Evolutionary conservation across 2,329 filamentous ascomycete genomes (phyloP).

Genomic region (Drechslera avenae): DNA sequence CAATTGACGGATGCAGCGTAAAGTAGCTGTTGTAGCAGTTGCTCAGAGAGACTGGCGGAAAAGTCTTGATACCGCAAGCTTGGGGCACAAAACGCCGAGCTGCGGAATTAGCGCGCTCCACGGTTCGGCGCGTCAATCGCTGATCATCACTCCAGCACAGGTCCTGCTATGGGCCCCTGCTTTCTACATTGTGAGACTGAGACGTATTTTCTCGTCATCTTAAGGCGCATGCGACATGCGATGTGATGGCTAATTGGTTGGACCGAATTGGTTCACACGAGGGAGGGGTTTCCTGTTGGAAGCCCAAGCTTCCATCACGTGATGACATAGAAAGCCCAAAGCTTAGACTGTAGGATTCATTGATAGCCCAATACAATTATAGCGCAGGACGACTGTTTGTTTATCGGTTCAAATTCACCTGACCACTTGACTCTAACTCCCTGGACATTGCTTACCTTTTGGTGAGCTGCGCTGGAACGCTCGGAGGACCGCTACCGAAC

Average conservation of each 20-base stretch:
- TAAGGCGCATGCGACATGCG: too few species aligned
- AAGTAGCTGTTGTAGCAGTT: conserved; percentile 21
- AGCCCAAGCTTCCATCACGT: conserved; percentile 9
- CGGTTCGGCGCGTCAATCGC: conserved; percentile 16
- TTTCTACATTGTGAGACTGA: too few species aligned
- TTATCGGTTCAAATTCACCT: too few species aligned
- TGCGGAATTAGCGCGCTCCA: conserved; percentile 17
- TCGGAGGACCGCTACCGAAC: conserved; percentile 16
- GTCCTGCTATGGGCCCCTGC: not conserved
- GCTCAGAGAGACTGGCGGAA: conserved; percentile 23
- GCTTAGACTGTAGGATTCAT: not conserved
- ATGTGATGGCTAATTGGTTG: too few species aligned
- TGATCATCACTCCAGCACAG: not conserved
- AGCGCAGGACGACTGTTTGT: too few species aligned
- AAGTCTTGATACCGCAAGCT: conserved; percentile 28
- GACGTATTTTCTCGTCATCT: too few species aligned
- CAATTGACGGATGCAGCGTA: conserved; percentile 23
- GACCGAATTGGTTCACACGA: too few species aligned
- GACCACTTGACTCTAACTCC: too few species aligned
- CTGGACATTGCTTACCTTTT: not conserved
- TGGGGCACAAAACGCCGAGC: conserved; percentile 20
- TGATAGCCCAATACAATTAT: too few species aligned
- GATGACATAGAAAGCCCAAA: not conserved
- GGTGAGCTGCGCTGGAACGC: conserved; percentile 2
- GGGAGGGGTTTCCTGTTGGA: not conserved